Conservation (phyloP, 2,329 filamentous ascomycete genomes). For the Aureobasidium sp. region DNA sequence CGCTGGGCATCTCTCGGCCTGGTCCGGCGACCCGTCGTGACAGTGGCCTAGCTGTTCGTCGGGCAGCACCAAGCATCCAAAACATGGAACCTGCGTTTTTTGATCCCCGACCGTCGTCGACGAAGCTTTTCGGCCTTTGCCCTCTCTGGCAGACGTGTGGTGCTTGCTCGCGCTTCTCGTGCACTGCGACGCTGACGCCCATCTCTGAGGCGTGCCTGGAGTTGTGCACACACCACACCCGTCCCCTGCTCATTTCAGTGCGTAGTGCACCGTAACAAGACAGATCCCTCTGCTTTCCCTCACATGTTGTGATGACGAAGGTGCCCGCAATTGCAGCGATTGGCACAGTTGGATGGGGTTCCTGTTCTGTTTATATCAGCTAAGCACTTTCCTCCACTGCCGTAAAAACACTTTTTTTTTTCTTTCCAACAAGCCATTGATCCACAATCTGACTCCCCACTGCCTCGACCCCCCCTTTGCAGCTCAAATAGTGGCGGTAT, state of each 20-base stretch:
- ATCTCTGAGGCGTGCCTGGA: constrained; percentile 13
- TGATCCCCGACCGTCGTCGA: constrained; percentile 2
- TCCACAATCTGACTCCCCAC: constrained; percentile 8
- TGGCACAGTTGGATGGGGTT: constrained; percentile 1
- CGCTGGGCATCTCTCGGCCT: constrained; percentile 9
- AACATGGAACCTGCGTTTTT: constrained; percentile 13
- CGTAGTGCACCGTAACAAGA: constrained; percentile 13
- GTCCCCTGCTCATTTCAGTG: constrained; percentile 15
- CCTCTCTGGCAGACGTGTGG: constrained; percentile 3
- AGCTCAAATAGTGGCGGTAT: constrained; percentile 13
- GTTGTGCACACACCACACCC: constrained; percentile 14
- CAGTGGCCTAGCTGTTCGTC: neutral
- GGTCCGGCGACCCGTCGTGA: constrained; percentile 1
- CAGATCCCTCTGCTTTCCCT: constrained; percentile 12
- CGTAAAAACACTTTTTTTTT: constrained; percentile 13
- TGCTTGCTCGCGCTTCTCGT: constrained; percentile 4
- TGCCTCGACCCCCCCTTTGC: constrained; percentile 9
- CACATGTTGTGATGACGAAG: constrained; percentile 15
- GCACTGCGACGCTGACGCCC: constrained; percentile 10
- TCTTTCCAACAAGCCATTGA: neutral
- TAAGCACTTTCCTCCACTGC: constrained; percentile 13
- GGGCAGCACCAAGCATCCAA: constrained; percentile 11
- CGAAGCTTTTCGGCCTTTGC: constrained; percentile 10
- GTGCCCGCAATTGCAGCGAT: constrained; percentile 10
- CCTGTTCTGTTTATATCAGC: constrained; percentile 14